Evolutionary conservation across 2,329 filamentous ascomycete species (phyloP).

Genomic region (Ciborinia camelliae): DNA sequence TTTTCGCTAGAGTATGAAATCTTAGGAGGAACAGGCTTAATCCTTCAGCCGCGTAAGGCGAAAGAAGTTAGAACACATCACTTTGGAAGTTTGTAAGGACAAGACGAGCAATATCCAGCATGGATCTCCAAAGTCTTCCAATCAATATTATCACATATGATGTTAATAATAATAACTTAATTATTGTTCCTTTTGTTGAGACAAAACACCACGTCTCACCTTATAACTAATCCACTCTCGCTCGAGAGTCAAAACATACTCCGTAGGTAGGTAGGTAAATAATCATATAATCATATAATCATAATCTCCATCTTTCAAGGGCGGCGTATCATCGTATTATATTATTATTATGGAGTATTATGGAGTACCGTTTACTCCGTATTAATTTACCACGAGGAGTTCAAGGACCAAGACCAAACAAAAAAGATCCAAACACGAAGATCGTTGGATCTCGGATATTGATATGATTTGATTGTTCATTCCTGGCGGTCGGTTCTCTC

Average conservation of each 20-base stretch:
- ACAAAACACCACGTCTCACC: neutral
- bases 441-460: conserved; percentile 5
- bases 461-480: conserved; percentile 3
- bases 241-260: too few relatives aligned
- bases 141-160: neutral
- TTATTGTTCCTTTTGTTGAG: conserved; percentile 3
- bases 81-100: neutral
- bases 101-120: conserved; percentile 2
- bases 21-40: neutral
- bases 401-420: too few relatives aligned
- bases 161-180: too few relatives aligned
- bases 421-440: neutral
- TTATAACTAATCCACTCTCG: too few relatives aligned
- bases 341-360: too few relatives aligned
- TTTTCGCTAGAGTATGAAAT: neutral
- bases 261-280: too few relatives aligned
- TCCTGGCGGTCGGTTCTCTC: conserved; percentile 3
- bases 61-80: neutral
- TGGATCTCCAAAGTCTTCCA: conserved; percentile 4
- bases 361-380: too few relatives aligned
- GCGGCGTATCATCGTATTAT: neutral
- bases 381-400: conserved; percentile 5
- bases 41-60: conserved; percentile 15
- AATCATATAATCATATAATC: too few relatives aligned
- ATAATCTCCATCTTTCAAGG: conserved; percentile 2